Evolutionary conservation across 2,329 filamentous ascomycete genomes (phyloP).

Genomic region (Hyphodiscus sp.): DNA sequence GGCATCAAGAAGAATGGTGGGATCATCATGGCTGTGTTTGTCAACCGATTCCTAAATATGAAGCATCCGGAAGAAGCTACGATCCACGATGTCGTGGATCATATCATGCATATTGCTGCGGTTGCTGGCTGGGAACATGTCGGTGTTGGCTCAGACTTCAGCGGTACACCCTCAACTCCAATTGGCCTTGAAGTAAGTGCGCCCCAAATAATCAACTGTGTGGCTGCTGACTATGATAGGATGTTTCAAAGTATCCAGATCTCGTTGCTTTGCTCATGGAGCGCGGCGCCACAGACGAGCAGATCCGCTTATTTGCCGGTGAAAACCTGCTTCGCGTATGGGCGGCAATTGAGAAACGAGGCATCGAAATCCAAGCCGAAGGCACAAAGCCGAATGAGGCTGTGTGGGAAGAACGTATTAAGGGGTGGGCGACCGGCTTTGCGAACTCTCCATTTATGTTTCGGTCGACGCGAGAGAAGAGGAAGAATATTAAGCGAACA

Average conservation of each 20-base stretch:
- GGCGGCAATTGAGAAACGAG: slow-evolving; percentile 43
- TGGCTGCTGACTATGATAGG: slow-evolving; percentile 31
- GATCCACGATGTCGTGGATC: slow-evolving; percentile 52
- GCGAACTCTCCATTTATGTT: neutral
- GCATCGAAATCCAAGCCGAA: slow-evolving; percentile 1
- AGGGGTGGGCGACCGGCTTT: neutral
- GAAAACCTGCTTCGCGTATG: slow-evolving; percentile 57
- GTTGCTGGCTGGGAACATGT: slow-evolving; percentile 47
- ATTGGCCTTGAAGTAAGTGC: neutral
- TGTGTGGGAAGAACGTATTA: slow-evolving; percentile 6
- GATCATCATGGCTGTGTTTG: slow-evolving; percentile 46
- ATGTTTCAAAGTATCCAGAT: slow-evolving; percentile 57
- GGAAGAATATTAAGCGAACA: neutral
- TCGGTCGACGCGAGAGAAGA: neutral
- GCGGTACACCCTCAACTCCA: neutral
- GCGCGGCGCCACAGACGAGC: slow-evolving; percentile 49
- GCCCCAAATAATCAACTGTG: neutral
- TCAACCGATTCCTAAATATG: slow-evolving; percentile 14
- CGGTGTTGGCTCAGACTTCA: neutral
- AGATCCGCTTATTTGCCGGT: slow-evolving; percentile 51
- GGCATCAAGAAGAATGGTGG: slow-evolving; percentile 50
- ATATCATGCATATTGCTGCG: slow-evolving; percentile 56
- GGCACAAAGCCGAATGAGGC: slow-evolving; percentile 5
- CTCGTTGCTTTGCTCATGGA: slow-evolving; percentile 51
- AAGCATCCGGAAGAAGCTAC: slow-evolving; percentile 48